Base-by-base conservation (phyloP, 768 basidiomycete genomes). In the Clitopilus passeckerianus region DNA sequence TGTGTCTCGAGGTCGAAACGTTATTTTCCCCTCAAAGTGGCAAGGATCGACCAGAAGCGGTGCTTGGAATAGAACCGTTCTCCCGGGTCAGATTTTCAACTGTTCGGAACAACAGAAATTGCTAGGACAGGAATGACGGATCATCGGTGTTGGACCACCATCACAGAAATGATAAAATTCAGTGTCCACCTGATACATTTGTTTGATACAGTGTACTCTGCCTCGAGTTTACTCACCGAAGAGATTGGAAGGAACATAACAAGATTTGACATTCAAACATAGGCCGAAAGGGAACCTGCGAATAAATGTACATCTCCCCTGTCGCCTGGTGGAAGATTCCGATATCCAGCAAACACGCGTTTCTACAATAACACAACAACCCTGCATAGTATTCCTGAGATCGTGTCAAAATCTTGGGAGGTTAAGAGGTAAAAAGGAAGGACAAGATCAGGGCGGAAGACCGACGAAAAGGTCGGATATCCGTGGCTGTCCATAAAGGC, bases 401-500 rank as follows among this genome's bases (percentile, higher is more conserved):
- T 50, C 46, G 46, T 50, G 46, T 41, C 37, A 41, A 41, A 37
- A 60, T 60, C 63, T 59, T 27, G 46, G 18, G 46, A 50, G 46
- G 46, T 50, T 50, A 50, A 50, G 46, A 50, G 46, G 46, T 23
- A n/a, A 18, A 54, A 59, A 55, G n/a, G 57, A 57, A 60, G 33
- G 30, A 12, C 10, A 37, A 37, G 57, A 59, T 62, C 59, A 60
- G 59, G 53, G 33, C 34, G 46, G 54, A 57, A 37, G 52, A 61
- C 30, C 41, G 37, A 50, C 53, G 50, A 27, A 53, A 57, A 30
- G 46, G 52, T 55, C 54, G 55, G 46, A 56, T 74, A 73, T 59
- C 56, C 62, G 71, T 73, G 74, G 71, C 73, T 74, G 74, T 72
- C 66, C 70, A n/a, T 64, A 66, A 67, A 70, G 70, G 72, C 62